Evolutionary conservation across 345 rosid genomes (phyloP).

Genomic region (Eutrema heterophyllum): DNA sequence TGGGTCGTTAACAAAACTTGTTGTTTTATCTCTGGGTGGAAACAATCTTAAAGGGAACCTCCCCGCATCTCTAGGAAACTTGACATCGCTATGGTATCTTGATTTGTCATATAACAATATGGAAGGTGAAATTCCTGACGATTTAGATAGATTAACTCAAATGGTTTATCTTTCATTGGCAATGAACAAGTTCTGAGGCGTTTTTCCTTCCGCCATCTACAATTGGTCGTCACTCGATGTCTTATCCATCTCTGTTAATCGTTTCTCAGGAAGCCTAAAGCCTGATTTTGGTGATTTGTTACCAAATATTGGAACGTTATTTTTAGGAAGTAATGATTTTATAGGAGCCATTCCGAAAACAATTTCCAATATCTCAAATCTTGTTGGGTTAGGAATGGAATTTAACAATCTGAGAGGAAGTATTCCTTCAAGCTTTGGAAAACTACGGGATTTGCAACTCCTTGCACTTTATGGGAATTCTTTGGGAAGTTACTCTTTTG

Average conservation of each 20-base stretch:
- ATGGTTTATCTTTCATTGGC: not conserved
- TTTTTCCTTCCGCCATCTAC: not conserved
- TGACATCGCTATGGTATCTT: not conserved
- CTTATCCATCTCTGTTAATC: not conserved
- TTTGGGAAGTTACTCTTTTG: not conserved
- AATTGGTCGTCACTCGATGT: not conserved
- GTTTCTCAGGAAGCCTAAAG: not conserved
- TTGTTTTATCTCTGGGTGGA: not conserved
- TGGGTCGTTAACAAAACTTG: not conserved
- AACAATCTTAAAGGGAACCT: not conserved
- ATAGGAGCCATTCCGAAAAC: not conserved
- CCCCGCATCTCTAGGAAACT: slow-evolving; percentile 4
- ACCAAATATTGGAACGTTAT: not conserved
- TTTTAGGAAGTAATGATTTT: not conserved
- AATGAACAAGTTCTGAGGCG: not conserved
- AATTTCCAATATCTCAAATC: not conserved
- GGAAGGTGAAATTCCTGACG: not conserved
- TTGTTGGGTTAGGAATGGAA: not conserved
- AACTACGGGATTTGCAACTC: accelerated
- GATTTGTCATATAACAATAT: not conserved
- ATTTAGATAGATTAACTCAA: not conserved
- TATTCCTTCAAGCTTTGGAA: not conserved
- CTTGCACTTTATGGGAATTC: accelerated
- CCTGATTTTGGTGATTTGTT: not conserved
- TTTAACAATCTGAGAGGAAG: not conserved